Evolutionary conservation across 176 grass and related monocot species (phyloP), one percentile per base, ranked within the genome.

Genomic region (Carex cristatella): DNA sequence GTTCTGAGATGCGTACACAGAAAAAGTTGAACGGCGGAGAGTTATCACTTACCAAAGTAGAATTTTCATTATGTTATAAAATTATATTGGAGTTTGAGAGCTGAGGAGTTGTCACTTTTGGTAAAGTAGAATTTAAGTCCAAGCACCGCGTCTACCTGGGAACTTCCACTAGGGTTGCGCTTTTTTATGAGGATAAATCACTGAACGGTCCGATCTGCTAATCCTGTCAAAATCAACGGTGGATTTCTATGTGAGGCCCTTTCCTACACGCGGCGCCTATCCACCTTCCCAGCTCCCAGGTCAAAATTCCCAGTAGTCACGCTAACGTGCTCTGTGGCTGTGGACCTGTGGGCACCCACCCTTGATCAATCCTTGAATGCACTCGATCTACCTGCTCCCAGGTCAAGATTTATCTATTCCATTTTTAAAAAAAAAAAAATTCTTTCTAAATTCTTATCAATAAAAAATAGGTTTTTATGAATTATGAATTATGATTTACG

Each of bases 111-210:
- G 5, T 40, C 38, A 40, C 38, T 40, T 40, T 31, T 2, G 18
- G 15, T 15, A 15, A 35, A n/a, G 67, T n/a, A 70, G 6, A 72
- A 5, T 63, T 69, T 11, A 72, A 48, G 18, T 72, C 19, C 18
- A n/a, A 53, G 16, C 6, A 74, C n/a, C 1, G 44, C 9, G 70
- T 53, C 70, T 27, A 74, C 44, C 70, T 53, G 70, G 38, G 10
- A 74, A 74, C 69, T 74, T 74, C 70, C n/a, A 19, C 44, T 74
- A 74, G 70, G 70, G 70, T 74, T 74, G 70, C 46, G 44, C 42
- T 53, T 7, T 68, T 51, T 46, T 74, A 53, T 74, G 44, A 51
- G 46, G 70, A 74, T 74, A 13, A 53, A 74, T 23, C 44, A 28
- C 1, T 4, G 15, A 53, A 74, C 70, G 70, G 70, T 74, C 44